Base-by-base conservation (phyloP, 1,284 basidiomycete genomes). In the Erythrobasidium hasegawianum region DNA sequence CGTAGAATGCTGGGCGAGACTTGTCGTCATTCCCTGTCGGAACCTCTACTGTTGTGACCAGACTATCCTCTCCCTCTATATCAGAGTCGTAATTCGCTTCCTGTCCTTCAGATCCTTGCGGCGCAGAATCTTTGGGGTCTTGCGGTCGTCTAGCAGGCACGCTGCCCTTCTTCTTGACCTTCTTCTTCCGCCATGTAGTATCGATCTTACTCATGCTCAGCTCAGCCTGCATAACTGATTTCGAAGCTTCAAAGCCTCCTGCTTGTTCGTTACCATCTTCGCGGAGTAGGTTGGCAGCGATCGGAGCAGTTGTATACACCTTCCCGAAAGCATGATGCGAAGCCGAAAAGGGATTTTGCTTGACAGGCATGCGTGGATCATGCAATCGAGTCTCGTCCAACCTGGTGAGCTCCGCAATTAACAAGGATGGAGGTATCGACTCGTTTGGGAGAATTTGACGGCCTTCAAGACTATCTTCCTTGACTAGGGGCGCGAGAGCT, bases 311-410 rank as follows among this genome's bases (percentile, higher is more conserved):
- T 14, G 62, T 57, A 22, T 65, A 65, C 13, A 58, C 47, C 10
- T 39, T 58, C n/a, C 62, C 62, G 47, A 49, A 65, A 4, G 54
- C 52, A 26, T 39, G 45, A 40, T 65, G 55, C n/a, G 55, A 65
- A 22, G 56, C 55, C 26, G 18, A 16, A 49, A 26, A 58, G n/a
- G 33, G 26, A 18, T 50, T 53, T 14, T 53, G 41, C 11, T 22
- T 9, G 11, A 38, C 29, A 9, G 55, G 62, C 26, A 58, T 5
- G 2, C 56, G 43, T 11, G 62, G 62, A 24, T 65, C 56, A 5
- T 40, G 47, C 1, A 58, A 14, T 27, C 55, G 53, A 9, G 55
- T 14, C 5, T 52, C 13, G 38, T 65, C 62, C 2, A 65, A 47
- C 22, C 62, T 24, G 13, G 43, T 38, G 14, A 65, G 62, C 5